Evolutionary conservation across 495 filamentous ascomycete genomes (phyloP).

Genomic region (Aspergillus indologenus): DNA sequence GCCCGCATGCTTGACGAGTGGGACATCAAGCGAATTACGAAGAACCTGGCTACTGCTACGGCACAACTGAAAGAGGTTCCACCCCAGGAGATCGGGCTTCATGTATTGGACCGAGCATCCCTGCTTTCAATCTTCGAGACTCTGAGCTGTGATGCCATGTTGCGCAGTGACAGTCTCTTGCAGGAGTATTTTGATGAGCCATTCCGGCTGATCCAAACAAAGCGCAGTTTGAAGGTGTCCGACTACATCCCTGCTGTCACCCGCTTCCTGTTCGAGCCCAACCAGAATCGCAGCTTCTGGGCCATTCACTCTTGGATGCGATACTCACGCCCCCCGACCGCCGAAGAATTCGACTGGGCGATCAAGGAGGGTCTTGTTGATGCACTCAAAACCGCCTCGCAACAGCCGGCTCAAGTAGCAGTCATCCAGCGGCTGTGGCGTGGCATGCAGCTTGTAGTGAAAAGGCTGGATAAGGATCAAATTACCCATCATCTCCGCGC

Average conservation of each 20-base stretch:
- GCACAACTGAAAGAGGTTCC: conserved; percentile 47
- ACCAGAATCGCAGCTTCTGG: conserved; percentile 59
- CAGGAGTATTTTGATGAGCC: conserved; percentile 66
- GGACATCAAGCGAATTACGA: conserved; percentile 61
- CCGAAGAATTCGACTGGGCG: conserved; percentile 78
- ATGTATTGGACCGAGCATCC: conserved; percentile 46
- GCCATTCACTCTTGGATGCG: conserved; percentile 65
- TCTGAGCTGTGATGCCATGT: conserved; percentile 59
- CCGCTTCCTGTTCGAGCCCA: conserved; percentile 70
- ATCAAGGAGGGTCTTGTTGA: conserved; percentile 61
- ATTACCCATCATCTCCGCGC: conserved; percentile 74
- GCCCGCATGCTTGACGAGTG: conserved; percentile 52
- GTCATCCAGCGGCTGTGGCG: conserved; percentile 69
- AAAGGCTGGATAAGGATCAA: conserved; percentile 65
- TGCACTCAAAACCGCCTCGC: conserved; percentile 36
- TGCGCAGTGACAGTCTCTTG: conserved; percentile 51
- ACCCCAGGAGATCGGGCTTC: conserved; percentile 44
- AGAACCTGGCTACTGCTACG: conserved; percentile 50
- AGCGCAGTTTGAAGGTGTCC: conserved; percentile 63
- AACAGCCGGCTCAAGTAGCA: conserved; percentile 46
- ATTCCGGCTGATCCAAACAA: conserved; percentile 72
- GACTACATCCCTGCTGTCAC: conserved; percentile 76
- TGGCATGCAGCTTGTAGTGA: conserved; percentile 67
- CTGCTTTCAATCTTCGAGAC: conserved; percentile 62
- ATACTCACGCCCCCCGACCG: conserved; percentile 53